A percentile compares a stretch with the other conserved stretches of the same genome.
phyloP scores from a whole-genome alignment of 371 early-diverging fungal genomes.

The Nematocida sp. region DNA sequence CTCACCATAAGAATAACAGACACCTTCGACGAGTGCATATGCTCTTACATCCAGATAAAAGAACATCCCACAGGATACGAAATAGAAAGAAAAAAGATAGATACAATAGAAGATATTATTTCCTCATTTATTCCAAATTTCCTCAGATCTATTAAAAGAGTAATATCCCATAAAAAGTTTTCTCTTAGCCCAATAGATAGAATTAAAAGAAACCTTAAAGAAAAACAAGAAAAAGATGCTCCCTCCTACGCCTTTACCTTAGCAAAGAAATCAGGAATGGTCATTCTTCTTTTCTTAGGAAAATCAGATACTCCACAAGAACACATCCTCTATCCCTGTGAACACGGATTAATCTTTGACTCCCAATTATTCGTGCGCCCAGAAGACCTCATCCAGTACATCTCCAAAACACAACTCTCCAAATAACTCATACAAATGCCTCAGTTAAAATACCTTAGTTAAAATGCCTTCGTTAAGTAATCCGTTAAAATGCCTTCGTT shows the following conservation, averaged over 20 bases:
- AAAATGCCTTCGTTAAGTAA: no score
- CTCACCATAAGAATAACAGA: constrained; percentile 30
- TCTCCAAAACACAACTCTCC: no score
- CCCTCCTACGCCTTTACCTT: constrained; percentile 11
- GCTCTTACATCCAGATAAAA: constrained; percentile 14
- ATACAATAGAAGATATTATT: constrained; percentile 9
- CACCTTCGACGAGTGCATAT: constrained; percentile 1
- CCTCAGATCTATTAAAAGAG: constrained; percentile 1
- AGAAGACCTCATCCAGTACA: constrained; percentile 19
- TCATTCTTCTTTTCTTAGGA: constrained; percentile 4
- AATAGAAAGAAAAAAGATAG: background rate
- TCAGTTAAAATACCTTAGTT: no score
- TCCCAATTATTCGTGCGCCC: constrained; percentile 9
- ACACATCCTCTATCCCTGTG: constrained; percentile 2
- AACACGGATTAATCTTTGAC: constrained; percentile 28
- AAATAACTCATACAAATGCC: no score
- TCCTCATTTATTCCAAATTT: constrained; percentile 17
- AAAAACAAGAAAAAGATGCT: background rate
- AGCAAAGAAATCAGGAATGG: constrained; percentile 5
- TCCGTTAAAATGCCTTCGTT: no score
- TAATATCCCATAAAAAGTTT: constrained; percentile 22
- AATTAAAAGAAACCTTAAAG: background rate
- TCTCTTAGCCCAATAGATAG: constrained; percentile 14
- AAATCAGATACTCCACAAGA: background rate
- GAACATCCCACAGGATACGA: constrained; percentile 22